Conservation (phyloP, 345 rosid genomes). For the Eucalyptus brandiana region DNA sequence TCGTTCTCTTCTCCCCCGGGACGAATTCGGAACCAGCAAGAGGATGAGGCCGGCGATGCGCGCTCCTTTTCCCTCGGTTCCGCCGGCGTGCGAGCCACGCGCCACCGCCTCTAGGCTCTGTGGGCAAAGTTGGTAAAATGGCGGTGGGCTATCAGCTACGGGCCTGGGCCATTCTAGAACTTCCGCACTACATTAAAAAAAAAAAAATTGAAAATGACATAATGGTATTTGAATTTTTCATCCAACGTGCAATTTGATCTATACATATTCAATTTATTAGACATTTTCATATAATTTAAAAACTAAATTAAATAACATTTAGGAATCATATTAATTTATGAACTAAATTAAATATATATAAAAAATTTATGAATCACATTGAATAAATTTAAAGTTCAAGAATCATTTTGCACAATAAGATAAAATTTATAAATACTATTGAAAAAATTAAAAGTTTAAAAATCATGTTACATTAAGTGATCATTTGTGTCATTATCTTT, state of each 20-base stretch:
- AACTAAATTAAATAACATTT: rapidly evolving
- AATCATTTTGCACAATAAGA: rapidly evolving
- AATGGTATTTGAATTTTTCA: too few species aligned
- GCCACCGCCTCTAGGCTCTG: neutral
- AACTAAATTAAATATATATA: rapidly evolving
- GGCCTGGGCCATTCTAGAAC: neutral
- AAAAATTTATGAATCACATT: rapidly evolving
- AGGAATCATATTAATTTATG: rapidly evolving
- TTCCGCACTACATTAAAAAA: neutral
- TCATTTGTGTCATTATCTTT: too few species aligned
- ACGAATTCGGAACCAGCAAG: neutral
- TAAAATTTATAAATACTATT: rapidly evolving
- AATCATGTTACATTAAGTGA: rapidly evolving
- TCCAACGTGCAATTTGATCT: rapidly evolving
- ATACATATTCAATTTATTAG: too few species aligned
- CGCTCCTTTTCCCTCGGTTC: neutral
- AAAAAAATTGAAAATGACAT: too few species aligned
- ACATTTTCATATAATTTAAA: rapidly evolving
- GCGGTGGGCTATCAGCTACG: neutral
- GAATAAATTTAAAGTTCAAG: rapidly evolving
- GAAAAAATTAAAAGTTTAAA: rapidly evolving
- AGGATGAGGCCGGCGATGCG: neutral
- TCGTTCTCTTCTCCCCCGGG: neutral
- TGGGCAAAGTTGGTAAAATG: neutral
- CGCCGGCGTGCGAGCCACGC: neutral